These are phyloP conservation scores for Sporopachydermia lactativora DNA, from an alignment of 805 yeast genomes.

Conservation along the genomic window DNA sequence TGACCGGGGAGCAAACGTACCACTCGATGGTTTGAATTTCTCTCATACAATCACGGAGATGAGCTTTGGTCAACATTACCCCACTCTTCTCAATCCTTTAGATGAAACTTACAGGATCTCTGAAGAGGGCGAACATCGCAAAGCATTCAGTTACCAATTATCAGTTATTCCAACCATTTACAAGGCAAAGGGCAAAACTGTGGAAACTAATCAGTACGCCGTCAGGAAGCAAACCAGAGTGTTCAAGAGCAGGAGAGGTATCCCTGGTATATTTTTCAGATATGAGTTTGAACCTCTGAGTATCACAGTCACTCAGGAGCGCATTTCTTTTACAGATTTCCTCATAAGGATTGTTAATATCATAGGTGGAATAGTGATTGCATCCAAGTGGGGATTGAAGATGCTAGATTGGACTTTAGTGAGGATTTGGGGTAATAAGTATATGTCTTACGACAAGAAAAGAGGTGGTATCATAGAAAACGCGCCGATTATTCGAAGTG, in stretches of 20 bases:
- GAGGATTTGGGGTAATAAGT: conserved; percentile 44
- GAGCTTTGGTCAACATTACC: conserved; percentile 84
- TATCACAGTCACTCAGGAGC: conserved; percentile 49
- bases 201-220: conserved; percentile 83
- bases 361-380: conserved; percentile 64
- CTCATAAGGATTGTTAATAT: conserved; percentile 68
- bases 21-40: conserved; percentile 46
- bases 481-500: conserved; percentile 5
- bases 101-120: conserved; percentile 57
- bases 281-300: conserved; percentile 85
- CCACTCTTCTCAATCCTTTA: conserved; percentile 76
- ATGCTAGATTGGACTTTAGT: conserved; percentile 39
- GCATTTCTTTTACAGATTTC: conserved; percentile 70
- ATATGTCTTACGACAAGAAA: conserved; percentile 34
- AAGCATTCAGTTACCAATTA: conserved; percentile 46
- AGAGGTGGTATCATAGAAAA: conserved; percentile 19
- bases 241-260: conserved; percentile 15
- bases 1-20: conserved; percentile 31
- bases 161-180: conserved; percentile 78
- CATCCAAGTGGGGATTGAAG: conserved; percentile 52
- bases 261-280: conserved; percentile 72
- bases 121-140: conserved; percentile 22
- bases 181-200: conserved; percentile 44
- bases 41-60: conserved; percentile 78
- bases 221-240: conserved; percentile 28